These are phyloP conservation scores for Lipomyces spencermartinsiae DNA, from an alignment of 805 yeast genomes.

Conservation along the genomic window DNA sequence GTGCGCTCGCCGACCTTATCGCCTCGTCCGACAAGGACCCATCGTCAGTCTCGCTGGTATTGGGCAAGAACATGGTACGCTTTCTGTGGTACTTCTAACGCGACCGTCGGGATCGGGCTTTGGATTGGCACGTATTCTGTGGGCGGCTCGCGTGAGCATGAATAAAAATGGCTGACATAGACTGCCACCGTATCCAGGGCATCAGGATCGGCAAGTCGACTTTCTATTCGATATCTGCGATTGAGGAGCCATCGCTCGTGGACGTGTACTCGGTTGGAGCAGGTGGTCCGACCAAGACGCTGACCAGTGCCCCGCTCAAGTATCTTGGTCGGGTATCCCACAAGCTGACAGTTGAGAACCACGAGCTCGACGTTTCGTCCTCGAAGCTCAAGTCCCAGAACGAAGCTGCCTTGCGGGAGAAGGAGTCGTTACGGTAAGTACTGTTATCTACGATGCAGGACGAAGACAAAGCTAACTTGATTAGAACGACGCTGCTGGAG, in stretches of 20 bases:
- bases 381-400: constrained; percentile 37
- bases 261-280: constrained; percentile 17
- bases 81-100: background rate
- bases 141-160: background rate
- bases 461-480: background rate
- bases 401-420: constrained; percentile 26
- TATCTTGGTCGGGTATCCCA: constrained; percentile 40
- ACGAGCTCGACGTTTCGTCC: constrained; percentile 20
- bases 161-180: background rate
- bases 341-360: constrained; percentile 37
- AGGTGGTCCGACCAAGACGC: background rate
- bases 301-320: constrained; percentile 8
- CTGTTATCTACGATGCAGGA: background rate
- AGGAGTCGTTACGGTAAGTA: constrained; percentile 23
- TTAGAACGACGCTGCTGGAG: constrained; percentile 24
- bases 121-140: background rate
- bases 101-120: background rate
- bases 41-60: constrained; percentile 23
- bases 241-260: constrained; percentile 24
- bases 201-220: constrained; percentile 24
- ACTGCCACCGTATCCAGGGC: constrained; percentile 12
- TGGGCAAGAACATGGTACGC: constrained; percentile 32
- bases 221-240: constrained; percentile 19
- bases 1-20: constrained; percentile 26
- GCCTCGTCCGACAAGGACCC: constrained; percentile 23